Conservation (phyloP, 306 rosid species). For the Dryas alaskensis region DNA sequence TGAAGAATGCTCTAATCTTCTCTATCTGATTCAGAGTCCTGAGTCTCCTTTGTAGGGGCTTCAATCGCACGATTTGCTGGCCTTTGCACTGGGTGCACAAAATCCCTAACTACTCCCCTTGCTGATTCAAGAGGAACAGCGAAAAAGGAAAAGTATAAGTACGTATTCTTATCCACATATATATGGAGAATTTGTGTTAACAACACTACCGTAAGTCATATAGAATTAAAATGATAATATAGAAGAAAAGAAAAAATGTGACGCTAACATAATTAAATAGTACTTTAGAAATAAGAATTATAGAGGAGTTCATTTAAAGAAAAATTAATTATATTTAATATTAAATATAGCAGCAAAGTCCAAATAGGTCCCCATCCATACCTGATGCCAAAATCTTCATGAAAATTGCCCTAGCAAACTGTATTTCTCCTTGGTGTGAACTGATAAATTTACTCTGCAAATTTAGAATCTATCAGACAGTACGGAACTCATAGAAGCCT, state of each 20-base stretch:
- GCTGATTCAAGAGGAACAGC: constrained; percentile 27
- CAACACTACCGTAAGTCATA: neutral
- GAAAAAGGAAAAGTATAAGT: neutral
- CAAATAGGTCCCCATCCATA: constrained; percentile 20
- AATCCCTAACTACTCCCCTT: constrained; percentile 28
- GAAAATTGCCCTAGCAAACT: constrained; percentile 33
- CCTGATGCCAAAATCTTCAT: constrained; percentile 36
- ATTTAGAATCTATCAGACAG: constrained; percentile 6
- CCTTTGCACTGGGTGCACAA: constrained; percentile 30
- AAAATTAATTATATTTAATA: too few relatives aligned
- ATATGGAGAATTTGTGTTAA: too few relatives aligned
- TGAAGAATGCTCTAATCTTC: constrained; percentile 25
- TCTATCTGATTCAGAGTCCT: constrained; percentile 32
- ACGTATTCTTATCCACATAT: neutral
- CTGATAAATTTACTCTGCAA: constrained; percentile 47
- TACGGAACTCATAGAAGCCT: neutral
- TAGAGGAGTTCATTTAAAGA: too few relatives aligned
- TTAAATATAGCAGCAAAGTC: neutral
- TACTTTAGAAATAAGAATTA: too few relatives aligned
- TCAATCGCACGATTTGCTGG: constrained; percentile 11
- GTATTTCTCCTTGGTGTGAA: constrained; percentile 41
- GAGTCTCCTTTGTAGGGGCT: constrained; percentile 22
- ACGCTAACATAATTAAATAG: neutral
- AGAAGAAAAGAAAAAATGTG: neutral
- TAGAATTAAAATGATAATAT: neutral